phyloP scores from a whole-genome alignment of 495 filamentous ascomycete species.

The Annulohypoxylon bovei region DNA sequence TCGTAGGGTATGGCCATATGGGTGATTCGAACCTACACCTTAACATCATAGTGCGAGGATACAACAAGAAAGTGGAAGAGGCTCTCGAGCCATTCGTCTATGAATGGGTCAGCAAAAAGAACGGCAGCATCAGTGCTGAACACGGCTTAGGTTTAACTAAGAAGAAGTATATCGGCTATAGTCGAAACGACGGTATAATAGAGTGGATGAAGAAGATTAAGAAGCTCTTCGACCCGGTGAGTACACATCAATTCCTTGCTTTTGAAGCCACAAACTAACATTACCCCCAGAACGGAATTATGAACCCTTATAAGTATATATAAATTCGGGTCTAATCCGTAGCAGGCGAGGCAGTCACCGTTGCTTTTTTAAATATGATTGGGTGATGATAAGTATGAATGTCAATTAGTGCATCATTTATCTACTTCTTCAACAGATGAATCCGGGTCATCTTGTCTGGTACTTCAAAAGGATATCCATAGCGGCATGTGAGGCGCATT shows the following conservation, averaged over 20 bases:
- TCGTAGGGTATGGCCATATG: slow-evolving; percentile 98
- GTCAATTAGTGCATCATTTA: slow-evolving; percentile 6
- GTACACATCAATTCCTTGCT: slow-evolving; percentile 46
- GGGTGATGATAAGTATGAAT: neutral
- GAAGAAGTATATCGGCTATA: slow-evolving; percentile 93
- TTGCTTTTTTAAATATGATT: neutral
- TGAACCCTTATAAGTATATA: slow-evolving; percentile 95
- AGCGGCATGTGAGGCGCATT: neutral
- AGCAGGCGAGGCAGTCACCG: neutral
- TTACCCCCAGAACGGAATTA: slow-evolving; percentile 77
- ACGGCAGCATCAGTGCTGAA: slow-evolving; percentile 94
- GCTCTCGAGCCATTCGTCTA: slow-evolving; percentile 94
- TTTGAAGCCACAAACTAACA: slow-evolving; percentile 11
- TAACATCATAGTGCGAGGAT: slow-evolving; percentile 82
- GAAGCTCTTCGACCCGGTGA: slow-evolving; percentile 87
- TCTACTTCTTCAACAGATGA: slow-evolving; percentile 28
- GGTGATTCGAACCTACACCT: slow-evolving; percentile 95
- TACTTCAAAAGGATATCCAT: neutral
- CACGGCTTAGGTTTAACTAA: slow-evolving; percentile 95
- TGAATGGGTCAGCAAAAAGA: slow-evolving; percentile 88
- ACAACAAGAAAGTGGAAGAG: slow-evolving; percentile 89
- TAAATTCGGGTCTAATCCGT: slow-evolving; percentile 18
- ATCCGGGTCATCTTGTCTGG: neutral
- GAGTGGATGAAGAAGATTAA: slow-evolving; percentile 94
- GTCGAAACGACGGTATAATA: slow-evolving; percentile 84